A percentile compares a stretch with the other conserved stretches of the same genome.
Evolutionary conservation across 148 eudicot genomes (phyloP).

Genomic region (Rhododendron ovatum): DNA sequence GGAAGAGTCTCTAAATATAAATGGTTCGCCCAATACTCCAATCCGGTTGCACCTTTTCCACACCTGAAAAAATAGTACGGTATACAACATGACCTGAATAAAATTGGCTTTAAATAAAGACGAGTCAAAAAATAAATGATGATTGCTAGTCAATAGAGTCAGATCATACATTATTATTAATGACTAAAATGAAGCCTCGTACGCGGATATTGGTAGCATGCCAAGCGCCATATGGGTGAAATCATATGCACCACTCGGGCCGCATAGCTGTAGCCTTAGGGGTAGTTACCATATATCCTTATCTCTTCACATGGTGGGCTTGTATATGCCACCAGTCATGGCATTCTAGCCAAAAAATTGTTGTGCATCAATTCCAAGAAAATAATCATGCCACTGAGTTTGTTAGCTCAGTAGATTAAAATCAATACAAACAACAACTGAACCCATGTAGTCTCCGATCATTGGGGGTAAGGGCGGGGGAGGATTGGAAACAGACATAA

Average conservation of each 20-base stretch:
- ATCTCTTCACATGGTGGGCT: background rate
- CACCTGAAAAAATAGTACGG: background rate
- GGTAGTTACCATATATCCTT: background rate
- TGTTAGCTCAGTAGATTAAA: background rate
- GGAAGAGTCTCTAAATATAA: background rate
- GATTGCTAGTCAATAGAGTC: background rate
- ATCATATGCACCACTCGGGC: background rate
- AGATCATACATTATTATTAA: background rate
- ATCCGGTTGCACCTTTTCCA: background rate
- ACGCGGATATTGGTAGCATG: background rate
- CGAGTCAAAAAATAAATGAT: background rate
- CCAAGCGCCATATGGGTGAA: background rate
- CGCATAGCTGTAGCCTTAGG: background rate
- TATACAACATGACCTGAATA: background rate
- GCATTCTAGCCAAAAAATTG: background rate
- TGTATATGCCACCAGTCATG: background rate
- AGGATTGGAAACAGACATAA: no score
- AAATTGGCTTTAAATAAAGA: background rate
- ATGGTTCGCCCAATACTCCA: background rate
- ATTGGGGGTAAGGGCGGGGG: no score
- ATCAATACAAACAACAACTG: background rate
- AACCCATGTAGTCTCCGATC: no score
- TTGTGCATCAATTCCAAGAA: background rate
- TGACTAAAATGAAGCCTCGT: background rate
- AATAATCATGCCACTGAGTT: background rate